phyloP scores from a whole-genome alignment of 768 basidiomycete genomes.

The Mycena galopus region DNA sequence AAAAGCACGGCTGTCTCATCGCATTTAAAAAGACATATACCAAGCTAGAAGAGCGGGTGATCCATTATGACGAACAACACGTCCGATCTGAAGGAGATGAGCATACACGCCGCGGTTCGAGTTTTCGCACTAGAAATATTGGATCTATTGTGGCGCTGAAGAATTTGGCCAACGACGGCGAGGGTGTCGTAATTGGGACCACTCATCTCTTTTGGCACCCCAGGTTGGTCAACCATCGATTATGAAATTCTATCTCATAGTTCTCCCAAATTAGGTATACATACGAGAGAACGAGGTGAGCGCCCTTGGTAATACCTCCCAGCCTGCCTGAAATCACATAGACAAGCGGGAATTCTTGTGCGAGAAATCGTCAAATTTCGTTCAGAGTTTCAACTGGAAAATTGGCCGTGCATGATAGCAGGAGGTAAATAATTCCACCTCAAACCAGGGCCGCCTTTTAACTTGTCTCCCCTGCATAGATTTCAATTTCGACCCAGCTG shows the following conservation, averaged over 20 bases:
- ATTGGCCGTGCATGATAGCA: slow-evolving; percentile 87
- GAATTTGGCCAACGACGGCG: slow-evolving; percentile 50
- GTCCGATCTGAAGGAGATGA: slow-evolving; percentile 56
- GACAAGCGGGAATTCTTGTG: slow-evolving; percentile 84
- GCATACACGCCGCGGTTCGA: slow-evolving; percentile 61
- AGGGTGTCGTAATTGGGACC: slow-evolving; percentile 84
- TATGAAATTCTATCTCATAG: slow-evolving; percentile 9
- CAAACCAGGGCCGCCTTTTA: background rate
- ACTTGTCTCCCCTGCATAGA: slow-evolving; percentile 59
- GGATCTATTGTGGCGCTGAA: slow-evolving; percentile 79
- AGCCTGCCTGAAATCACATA: slow-evolving; percentile 42
- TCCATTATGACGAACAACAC: slow-evolving; percentile 79
- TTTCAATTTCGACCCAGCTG: slow-evolving; percentile 90
- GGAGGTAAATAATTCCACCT: slow-evolving; percentile 71
- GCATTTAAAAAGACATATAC: slow-evolving; percentile 74
- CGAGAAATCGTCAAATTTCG: slow-evolving; percentile 73
- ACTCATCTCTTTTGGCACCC: slow-evolving; percentile 99
- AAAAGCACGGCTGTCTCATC: slow-evolving; percentile 90
- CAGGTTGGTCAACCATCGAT: slow-evolving; percentile 59
- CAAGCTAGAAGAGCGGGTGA: slow-evolving; percentile 57
- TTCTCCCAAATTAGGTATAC: slow-evolving; percentile 61
- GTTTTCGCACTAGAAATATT: slow-evolving; percentile 85
- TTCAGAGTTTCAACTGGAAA: slow-evolving; percentile 51
- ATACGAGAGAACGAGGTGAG: slow-evolving; percentile 86
- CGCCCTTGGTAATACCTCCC: background rate